Evolutionary conservation across 164 flowering plant genomes (phyloP).

Genomic region (Aristolochia fimbriata): DNA sequence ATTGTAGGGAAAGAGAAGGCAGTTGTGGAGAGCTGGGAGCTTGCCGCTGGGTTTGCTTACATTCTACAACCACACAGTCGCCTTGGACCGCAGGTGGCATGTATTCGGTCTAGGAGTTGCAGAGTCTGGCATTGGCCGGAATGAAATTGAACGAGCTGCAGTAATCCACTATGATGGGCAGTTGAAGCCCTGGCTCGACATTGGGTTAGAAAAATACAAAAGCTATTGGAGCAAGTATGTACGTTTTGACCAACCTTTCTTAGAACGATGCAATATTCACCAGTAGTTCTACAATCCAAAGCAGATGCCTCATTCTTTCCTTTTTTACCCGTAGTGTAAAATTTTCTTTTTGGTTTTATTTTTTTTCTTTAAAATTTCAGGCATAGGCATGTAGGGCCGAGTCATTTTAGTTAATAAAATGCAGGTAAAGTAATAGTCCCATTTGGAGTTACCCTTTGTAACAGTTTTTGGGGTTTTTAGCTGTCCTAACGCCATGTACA

Average conservation of each 20-base stretch:
- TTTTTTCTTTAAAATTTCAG: background rate
- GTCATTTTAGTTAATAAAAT: background rate
- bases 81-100: conserved; percentile 67
- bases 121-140: conserved; percentile 29
- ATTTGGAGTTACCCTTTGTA: background rate
- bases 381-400: background rate
- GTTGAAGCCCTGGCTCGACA: conserved; percentile 93
- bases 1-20: conserved; percentile 56
- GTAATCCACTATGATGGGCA: conserved; percentile 84
- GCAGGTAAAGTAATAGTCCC: background rate
- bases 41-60: conserved; percentile 75
- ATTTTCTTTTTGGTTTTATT: background rate
- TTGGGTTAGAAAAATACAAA: conserved; percentile 54
- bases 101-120: conserved; percentile 65
- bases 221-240: conserved; percentile 64
- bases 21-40: conserved; percentile 61
- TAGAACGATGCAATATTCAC: conserved; percentile 87
- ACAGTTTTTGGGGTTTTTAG: too few species aligned
- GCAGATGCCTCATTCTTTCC: background rate
- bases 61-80: conserved; percentile 56
- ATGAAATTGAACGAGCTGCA: conserved; percentile 54
- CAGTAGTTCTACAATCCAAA: conserved; percentile 11
- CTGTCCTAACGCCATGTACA: too few species aligned
- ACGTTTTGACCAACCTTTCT: conserved; percentile 47
- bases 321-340: background rate